These are phyloP conservation scores for Agmasoma carcini DNA, from an alignment of 371 early-diverging fungal species.

Conservation along the genomic window DNA sequence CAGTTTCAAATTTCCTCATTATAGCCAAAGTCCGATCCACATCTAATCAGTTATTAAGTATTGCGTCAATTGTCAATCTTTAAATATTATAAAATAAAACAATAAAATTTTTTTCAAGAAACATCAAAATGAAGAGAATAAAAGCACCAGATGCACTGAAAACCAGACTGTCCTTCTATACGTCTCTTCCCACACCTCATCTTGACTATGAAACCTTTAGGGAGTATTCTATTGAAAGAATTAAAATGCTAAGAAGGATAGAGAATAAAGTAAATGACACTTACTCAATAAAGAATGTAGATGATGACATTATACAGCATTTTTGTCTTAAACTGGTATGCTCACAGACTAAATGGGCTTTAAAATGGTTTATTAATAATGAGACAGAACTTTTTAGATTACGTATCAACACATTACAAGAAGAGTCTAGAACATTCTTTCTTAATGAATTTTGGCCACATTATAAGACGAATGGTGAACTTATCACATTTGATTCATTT, in stretches of 20 bases:
- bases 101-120: neutral
- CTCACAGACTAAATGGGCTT: conserved; percentile 20
- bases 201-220: conserved; percentile 30
- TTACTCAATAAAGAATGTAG: neutral
- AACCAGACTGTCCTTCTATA: conserved; percentile 28
- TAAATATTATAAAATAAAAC: neutral
- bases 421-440: conserved; percentile 29
- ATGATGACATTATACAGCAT: conserved; percentile 36
- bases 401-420: conserved; percentile 9
- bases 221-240: conserved; percentile 5
- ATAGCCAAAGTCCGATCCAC: neutral
- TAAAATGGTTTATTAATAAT: conserved; percentile 42
- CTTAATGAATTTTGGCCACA: conserved; percentile 23
- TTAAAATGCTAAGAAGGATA: conserved; percentile 7
- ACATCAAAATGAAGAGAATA: conserved; percentile 18
- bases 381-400: conserved; percentile 44
- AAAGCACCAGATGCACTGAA: neutral
- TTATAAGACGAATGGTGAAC: neutral
- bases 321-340: conserved; percentile 29
- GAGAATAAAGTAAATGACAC: conserved; percentile 6
- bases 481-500: neutral
- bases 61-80: neutral
- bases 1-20: conserved; percentile 20
- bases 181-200: neutral
- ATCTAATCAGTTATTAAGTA: neutral